Percentiles rank a stretch among this genome's conserved stretches.
Evolutionary conservation across 2,329 filamentous ascomycete species (phyloP).

Genomic region (Alternaria gansuensis): DNA sequence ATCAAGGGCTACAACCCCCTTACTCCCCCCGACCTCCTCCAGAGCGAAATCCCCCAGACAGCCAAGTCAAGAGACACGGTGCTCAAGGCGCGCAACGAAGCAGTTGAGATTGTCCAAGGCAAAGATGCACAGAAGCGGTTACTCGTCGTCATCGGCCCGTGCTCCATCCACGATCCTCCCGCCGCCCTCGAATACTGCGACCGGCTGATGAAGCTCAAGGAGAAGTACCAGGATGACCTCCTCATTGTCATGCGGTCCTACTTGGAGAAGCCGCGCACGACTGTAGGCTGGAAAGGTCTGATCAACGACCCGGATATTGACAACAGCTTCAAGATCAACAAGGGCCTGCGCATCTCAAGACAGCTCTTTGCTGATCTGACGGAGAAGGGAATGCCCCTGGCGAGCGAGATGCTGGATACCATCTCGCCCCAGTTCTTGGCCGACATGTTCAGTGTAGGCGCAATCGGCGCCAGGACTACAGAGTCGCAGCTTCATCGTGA

Average conservation of each 20-base stretch:
- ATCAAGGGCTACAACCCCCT: constrained; percentile 89
- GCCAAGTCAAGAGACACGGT: constrained; percentile 64
- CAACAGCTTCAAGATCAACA: constrained; percentile 99
- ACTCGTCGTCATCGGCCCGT: constrained; percentile 88
- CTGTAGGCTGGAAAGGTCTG: constrained; percentile 97
- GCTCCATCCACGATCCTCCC: constrained; percentile 94
- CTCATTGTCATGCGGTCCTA: constrained; percentile 98
- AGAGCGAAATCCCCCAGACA: constrained; percentile 81
- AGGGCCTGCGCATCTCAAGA: constrained; percentile 84
- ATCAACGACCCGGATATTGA: constrained; percentile 99
- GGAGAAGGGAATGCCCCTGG: constrained; percentile 90
- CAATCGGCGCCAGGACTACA: constrained; percentile 94
- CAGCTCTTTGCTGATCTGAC: constrained; percentile 95
- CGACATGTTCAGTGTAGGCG: constrained; percentile 89
- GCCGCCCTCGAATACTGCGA: constrained; percentile 94
- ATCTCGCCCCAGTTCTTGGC: constrained; percentile 97
- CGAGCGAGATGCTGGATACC: constrained; percentile 97
- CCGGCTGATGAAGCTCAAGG: constrained; percentile 78
- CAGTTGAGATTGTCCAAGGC: constrained; percentile 69
- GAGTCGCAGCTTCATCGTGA: constrained; percentile 96
- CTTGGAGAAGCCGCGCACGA: constrained; percentile 97
- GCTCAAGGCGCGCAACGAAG: constrained; percentile 66
- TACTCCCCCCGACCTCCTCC: constrained; percentile 90
- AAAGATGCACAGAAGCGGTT: constrained; percentile 66
- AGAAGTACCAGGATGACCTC: constrained; percentile 88